Conservation (phyloP, 2,329 filamentous ascomycete species). For the Fusarium camptoceras region DNA sequence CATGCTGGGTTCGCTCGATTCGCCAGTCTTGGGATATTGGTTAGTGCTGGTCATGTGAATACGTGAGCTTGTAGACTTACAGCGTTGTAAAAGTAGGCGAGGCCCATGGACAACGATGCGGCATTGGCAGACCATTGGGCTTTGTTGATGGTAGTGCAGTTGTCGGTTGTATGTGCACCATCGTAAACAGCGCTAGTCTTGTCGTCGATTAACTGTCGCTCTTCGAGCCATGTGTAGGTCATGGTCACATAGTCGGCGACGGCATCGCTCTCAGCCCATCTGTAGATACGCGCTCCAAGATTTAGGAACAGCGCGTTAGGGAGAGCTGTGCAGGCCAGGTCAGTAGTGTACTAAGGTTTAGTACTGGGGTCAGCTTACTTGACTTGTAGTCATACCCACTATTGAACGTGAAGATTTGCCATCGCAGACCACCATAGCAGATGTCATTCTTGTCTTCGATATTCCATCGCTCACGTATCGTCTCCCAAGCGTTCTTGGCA, state of each 20-base stretch:
- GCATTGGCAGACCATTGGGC: slow-evolving; percentile 75
- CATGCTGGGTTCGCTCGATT: slow-evolving; percentile 13
- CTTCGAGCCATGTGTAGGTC: slow-evolving; percentile 70
- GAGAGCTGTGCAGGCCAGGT: slow-evolving; percentile 54
- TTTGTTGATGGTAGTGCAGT: slow-evolving; percentile 70
- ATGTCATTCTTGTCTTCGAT: slow-evolving; percentile 60
- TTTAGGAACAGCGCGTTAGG: slow-evolving; percentile 73
- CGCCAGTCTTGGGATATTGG: not conserved
- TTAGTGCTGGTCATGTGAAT: slow-evolving; percentile 15
- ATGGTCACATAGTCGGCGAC: slow-evolving; percentile 72
- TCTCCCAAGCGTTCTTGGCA: slow-evolving; percentile 65
- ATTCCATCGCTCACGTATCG: slow-evolving; percentile 60
- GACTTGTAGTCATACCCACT: slow-evolving; percentile 83
- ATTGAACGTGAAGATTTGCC: slow-evolving; percentile 81
- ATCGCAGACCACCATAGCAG: slow-evolving; percentile 69
- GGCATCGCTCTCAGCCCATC: slow-evolving; percentile 74
- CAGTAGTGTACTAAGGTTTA: accelerated
- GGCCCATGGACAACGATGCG: slow-evolving; percentile 70
- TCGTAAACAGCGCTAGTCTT: slow-evolving; percentile 72
- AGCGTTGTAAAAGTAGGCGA: slow-evolving; percentile 76
- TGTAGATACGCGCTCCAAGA: slow-evolving; percentile 74
- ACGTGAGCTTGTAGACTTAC: slow-evolving; percentile 48
- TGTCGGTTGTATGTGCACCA: slow-evolving; percentile 65
- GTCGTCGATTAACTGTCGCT: slow-evolving; percentile 67
- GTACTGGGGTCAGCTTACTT: slow-evolving; percentile 49